phyloP scores from a whole-genome alignment of 148 eudicot species.

The Dysphania ambrosioides region DNA sequence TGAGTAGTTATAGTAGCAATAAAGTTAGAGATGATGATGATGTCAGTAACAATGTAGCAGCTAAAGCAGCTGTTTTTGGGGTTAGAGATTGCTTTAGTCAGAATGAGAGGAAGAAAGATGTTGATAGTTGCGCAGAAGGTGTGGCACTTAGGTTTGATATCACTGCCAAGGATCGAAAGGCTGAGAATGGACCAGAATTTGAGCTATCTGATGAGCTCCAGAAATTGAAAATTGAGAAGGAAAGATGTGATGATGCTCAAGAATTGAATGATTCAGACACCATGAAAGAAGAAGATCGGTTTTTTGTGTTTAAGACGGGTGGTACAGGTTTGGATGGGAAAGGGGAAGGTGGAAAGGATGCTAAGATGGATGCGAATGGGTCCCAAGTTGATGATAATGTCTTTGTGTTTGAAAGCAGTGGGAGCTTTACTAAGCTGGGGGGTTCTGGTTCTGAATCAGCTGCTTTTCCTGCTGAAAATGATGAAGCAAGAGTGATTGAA shows the following conservation, averaged over 20 bases:
- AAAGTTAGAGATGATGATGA: not conserved
- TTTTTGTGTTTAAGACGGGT: constrained; percentile 45
- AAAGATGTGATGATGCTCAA: constrained; percentile 23
- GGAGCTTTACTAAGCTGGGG: constrained; percentile 9
- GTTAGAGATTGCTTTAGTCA: constrained; percentile 13
- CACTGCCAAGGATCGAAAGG: constrained; percentile 10
- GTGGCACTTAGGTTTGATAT: constrained; percentile 19
- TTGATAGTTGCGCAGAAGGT: not conserved
- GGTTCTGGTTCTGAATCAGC: constrained; percentile 28
- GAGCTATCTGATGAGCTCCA: constrained; percentile 53
- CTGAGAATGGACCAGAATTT: constrained; percentile 22
- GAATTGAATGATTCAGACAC: constrained; percentile 15
- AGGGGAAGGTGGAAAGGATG: constrained; percentile 16
- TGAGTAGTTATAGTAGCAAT: not conserved
- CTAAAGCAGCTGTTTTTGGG: constrained; percentile 4
- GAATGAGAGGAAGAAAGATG: not conserved
- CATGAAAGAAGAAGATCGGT: constrained; percentile 9
- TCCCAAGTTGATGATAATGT: constrained; percentile 20
- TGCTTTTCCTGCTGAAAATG: constrained; percentile 28
- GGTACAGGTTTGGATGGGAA: constrained; percentile 17
- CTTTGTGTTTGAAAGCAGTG: constrained; percentile 37
- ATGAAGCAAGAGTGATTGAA: constrained; percentile 25
- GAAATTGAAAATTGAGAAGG: constrained; percentile 44
- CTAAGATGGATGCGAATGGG: constrained; percentile 25
- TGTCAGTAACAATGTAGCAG: not conserved